Evolutionary conservation across 2,329 filamentous ascomycete species (phyloP), one percentile per base, ranked within the genome.

Genomic region (Diaporthe sp.): DNA sequence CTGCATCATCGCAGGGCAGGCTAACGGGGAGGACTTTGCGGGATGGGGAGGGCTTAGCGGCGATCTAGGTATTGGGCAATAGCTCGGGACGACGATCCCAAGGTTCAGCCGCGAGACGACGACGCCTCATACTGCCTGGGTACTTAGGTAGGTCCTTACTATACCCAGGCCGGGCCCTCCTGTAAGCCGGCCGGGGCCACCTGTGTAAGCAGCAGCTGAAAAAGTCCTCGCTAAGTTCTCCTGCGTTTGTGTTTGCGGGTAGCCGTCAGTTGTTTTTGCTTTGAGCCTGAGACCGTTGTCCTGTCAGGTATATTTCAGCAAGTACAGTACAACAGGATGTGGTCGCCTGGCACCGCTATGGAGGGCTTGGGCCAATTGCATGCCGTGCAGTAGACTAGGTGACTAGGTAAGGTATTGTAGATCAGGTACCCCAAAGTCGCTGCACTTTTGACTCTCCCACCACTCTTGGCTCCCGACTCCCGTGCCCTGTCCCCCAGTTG

Each of bases 391-490:
- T n/a, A n/a, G n/a, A n/a, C n/a, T n/a, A n/a, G n/a, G n/a, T n/a
- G n/a, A 40, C 38, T 12, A 40, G 38, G 38, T 13, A 42, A 17
- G 42, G 42, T 38, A 38, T 10, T 38, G 42, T 22, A 47, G 19
- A 47, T 47, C 6, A 13, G 30, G 30, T n/a, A 38, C 15, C 13
- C 60, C 9, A 30, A n/a, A 47, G 40, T 35, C 12, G 30, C 61
- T 42, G 57, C 35, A 61, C 57, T 50, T 22, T 66, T 47, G 28
- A 45, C 28, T 33, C 40, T 45, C 42, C 60, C 17, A 50, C 60
- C 17, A 50, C 28, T 35, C 61, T 50, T 67, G 28, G 61, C 42
- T 35, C 28, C 60, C 61, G 42, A 50, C 71, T 57, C 71, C 72
- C 66, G 54, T 52, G 35, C 17, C 25, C 33, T 22, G 28, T 52